Evolutionary conservation across 2,329 filamentous ascomycete species (phyloP), one percentile per base, ranked within the genome.

Genomic region (Emydomyces testavorans): DNA sequence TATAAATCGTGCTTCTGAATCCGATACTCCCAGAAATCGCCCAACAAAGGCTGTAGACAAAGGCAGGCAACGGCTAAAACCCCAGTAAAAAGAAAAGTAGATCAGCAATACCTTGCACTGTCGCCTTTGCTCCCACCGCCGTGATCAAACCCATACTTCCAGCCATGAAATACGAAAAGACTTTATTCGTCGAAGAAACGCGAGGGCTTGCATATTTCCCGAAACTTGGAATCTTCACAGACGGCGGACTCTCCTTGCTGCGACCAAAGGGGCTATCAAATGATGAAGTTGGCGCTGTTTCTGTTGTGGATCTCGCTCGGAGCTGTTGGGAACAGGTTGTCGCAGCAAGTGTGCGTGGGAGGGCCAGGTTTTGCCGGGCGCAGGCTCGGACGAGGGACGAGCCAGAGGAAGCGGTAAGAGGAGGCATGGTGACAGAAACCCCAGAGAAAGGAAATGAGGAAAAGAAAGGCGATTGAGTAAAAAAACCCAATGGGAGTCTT

Each of bases 161-260:
- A 57, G 94, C 92, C 86, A 96, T 94, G 73, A 98, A 96, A 79
- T 98, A 98, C 62, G 82, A 81, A 70, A 94, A 92, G 59, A 94
- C 74, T 75, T 89, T 83, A 73, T 94, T 94, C 62, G 75, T 75
- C 58, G 73, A 77, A 67, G 82, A 75, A 59, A 72, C 71, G 56
- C 73, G 72, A 66, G 79, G 81, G 70, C 78, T 82, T 71, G 81
- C 75, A 75, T 98, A 98, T 67, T 88, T 83, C 68, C 79, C 79
- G 71, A 94, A 96, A 72, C 85, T 81, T 58, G 92, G 92, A 64
- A 96, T 83, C 69, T 84, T 80, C 68, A 75, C 80, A 59, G 76
- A 78, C 44, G 73, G 62, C 47, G 59, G 62, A 56, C 65, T 65
- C 54, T 68, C 63, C 50, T 66, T 63, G 55, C 63, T 54, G 57